Percentiles rank a stretch among this genome's conserved stretches.
Evolutionary conservation across 2,329 filamentous ascomycete genomes (phyloP).

Genomic region (Eutypella sp.): DNA sequence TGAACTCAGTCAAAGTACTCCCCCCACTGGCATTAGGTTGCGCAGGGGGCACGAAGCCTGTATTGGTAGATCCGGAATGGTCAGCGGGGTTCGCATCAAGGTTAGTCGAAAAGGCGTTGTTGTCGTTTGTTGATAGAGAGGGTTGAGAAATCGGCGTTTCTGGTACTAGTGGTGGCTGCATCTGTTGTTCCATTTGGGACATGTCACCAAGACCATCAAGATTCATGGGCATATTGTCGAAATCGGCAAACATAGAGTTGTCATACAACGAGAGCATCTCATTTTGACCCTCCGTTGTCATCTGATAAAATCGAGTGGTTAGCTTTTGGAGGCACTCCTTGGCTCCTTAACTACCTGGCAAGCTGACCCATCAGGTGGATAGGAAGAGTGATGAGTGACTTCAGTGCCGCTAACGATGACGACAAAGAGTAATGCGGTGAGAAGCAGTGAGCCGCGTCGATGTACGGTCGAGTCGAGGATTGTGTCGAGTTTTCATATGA

Average conservation of each 20-base stretch:
- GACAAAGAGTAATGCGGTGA: neutral
- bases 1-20: slow-evolving; percentile 52
- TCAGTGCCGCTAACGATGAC: too few relatives aligned
- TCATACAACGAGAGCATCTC: slow-evolving; percentile 26
- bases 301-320: slow-evolving; percentile 11
- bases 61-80: slow-evolving; percentile 20
- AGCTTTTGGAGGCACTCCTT: neutral
- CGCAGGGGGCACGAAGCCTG: slow-evolving; percentile 25
- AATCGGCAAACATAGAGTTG: slow-evolving; percentile 18
- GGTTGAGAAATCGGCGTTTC: slow-evolving; percentile 14
- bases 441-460: too few relatives aligned
- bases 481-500: neutral
- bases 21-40: slow-evolving; percentile 27
- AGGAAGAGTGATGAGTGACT: too few relatives aligned
- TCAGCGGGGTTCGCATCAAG: slow-evolving; percentile 17
- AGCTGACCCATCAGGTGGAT: too few relatives aligned
- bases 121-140: slow-evolving; percentile 15
- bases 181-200: slow-evolving; percentile 15
- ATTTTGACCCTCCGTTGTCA: slow-evolving; percentile 20
- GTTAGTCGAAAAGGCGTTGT: slow-evolving; percentile 14
- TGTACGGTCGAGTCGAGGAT: neutral
- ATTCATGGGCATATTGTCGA: slow-evolving; percentile 23
- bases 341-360: too few relatives aligned
- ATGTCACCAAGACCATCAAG: slow-evolving; percentile 24
- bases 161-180: slow-evolving; percentile 12